Evolutionary conservation across 1,139 yeast species (phyloP), one percentile per base, ranked within the genome.

Genomic region (Meyerozyma smithsonii): DNA sequence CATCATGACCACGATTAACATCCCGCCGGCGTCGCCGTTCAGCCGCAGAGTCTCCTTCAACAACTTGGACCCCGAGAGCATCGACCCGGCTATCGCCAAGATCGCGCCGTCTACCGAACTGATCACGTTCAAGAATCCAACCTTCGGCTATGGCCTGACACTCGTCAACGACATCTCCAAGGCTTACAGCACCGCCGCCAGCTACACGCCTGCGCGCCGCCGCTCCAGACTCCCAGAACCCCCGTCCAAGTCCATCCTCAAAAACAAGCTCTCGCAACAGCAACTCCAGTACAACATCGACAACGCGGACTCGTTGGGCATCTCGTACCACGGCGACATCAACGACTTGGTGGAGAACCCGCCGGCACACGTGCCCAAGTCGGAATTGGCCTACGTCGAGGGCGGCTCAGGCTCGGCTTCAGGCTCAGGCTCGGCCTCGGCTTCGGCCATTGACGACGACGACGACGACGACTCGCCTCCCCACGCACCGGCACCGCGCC

Each of bases 31-130:
- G 32, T 30, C 46, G 14, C 47, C 46, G 35, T 57, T 59, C 49
- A 47, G 66, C 8, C 49, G 74, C 46, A 52, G 74, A 42, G 77
- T 71, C 2, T 68, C 74, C n/a, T 71, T 71, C 54, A 69, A 68
- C 48, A 71, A 69, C 46, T 47, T 70, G 38, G 55, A 58, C 28
- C 68, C 68, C 2, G 69, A 65, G 14, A 52, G 49, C 33, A 42
- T 40, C 32, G 45, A 41, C 28, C 20, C 26, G 32, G 26, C 23
- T 20, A 14, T 28, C 10, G 18, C 23, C 18, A 23, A 15, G 16
- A 28, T 18, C 11, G 28, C 26, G 8, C 8, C 36, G 4, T 8
- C 36, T n/a, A 2, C 8, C 15, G 33, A 28, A 14, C 23, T 5
- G 8, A 36, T 36, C 18, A 17, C 18, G 17, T 28, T 19, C 17